Evolutionary conservation across 495 filamentous ascomycete species (phyloP).

Genomic region (Annulohypoxylon nitens): DNA sequence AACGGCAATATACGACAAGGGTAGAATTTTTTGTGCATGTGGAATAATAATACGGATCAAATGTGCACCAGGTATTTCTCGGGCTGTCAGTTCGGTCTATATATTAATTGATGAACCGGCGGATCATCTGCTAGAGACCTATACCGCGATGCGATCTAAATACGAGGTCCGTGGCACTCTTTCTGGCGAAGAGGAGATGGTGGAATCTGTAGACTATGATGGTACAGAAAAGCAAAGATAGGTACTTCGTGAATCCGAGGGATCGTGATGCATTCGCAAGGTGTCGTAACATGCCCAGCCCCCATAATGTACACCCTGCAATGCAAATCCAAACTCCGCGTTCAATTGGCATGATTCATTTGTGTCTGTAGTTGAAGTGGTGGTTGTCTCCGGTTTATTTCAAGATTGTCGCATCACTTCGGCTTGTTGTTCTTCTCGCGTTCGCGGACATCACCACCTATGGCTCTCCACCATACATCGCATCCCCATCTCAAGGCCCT

Average conservation of each 20-base stretch:
- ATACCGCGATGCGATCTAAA: neutral
- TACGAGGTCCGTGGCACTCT: constrained; percentile 9
- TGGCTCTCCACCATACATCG: constrained; percentile 92
- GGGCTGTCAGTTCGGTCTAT: neutral
- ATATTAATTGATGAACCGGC: neutral
- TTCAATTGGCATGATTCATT: constrained; percentile 23
- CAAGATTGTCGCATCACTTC: constrained; percentile 4
- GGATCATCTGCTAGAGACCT: neutral
- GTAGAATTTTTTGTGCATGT: neutral
- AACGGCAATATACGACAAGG: neutral
- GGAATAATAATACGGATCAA: neutral
- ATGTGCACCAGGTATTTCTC: neutral
- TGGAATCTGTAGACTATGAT: constrained; percentile 30
- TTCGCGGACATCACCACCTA: constrained; percentile 73
- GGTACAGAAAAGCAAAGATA: constrained; percentile 30
- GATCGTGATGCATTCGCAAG: constrained; percentile 44
- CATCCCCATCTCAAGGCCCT: constrained; percentile 89
- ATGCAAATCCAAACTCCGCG: constrained; percentile 45
- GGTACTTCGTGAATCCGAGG: constrained; percentile 33
- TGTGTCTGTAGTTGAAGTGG: constrained; percentile 5
- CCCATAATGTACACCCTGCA: constrained; percentile 29
- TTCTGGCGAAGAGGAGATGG: constrained; percentile 38
- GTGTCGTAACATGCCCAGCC: constrained; percentile 16
- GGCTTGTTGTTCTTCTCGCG: constrained; percentile 27
- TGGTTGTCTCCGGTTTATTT: neutral